Evolutionary conservation across 2,329 filamentous ascomycete genomes (phyloP).

Genomic region (Pestalotiopsis fici): DNA sequence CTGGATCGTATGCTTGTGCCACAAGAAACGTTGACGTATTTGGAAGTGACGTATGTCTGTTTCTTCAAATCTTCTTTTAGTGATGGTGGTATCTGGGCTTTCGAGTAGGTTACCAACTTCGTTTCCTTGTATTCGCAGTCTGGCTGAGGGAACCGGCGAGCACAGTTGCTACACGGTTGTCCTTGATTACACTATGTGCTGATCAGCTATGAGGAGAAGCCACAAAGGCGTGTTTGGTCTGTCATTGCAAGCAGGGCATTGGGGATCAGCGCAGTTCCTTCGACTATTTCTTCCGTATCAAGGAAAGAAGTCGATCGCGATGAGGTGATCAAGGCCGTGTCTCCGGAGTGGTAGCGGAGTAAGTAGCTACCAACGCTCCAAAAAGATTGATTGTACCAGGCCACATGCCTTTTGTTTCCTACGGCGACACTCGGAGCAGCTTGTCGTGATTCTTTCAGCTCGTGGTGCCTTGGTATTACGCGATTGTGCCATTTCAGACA

Average conservation of each 20-base stretch:
- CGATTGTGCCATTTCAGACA: neutral
- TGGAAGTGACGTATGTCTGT: neutral
- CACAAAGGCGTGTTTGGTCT: neutral
- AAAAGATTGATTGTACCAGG: neutral
- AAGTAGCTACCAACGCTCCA: neutral
- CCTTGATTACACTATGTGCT: slow-evolving; percentile 4
- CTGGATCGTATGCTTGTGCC: neutral
- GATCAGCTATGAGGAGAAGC: neutral
- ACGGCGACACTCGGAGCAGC: slow-evolving; percentile 5
- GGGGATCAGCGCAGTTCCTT: neutral
- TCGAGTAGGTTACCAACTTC: neutral
- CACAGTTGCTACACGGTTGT: slow-evolving; percentile 8
- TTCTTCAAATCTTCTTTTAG: neutral
- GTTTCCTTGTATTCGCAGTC: slow-evolving; percentile 9
- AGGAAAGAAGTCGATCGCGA: neutral
- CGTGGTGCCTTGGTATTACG: neutral
- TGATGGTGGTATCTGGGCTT: neutral
- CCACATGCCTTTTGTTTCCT: slow-evolving; percentile 5
- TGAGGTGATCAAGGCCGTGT: neutral
- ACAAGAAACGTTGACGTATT: slow-evolving; percentile 3
- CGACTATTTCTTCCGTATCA: neutral
- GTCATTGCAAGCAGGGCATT: neutral
- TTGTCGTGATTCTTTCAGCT: neutral
- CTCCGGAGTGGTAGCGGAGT: neutral
- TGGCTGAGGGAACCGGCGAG: slow-evolving; percentile 7